Evolutionary conservation across 2,329 filamentous ascomycete species (phyloP).

Genomic region (Phaeomoniella chlamydospora): DNA sequence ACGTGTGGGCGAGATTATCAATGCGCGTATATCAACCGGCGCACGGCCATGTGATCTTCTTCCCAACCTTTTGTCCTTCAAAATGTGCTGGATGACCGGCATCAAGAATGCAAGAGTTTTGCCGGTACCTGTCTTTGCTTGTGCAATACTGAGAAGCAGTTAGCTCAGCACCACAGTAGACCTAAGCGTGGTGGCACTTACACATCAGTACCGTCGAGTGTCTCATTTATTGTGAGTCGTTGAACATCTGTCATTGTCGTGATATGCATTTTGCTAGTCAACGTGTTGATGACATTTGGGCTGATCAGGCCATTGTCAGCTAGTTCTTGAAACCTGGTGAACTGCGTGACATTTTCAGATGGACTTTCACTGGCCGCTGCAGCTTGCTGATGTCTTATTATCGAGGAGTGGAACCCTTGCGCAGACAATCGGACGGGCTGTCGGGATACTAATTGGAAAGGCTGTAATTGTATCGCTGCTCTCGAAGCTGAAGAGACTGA

Average conservation of each 20-base stretch:
- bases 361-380: background rate
- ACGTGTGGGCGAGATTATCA: conserved; percentile 48
- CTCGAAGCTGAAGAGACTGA: background rate
- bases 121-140: conserved; percentile 92
- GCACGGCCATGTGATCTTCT: conserved; percentile 3
- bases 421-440: background rate
- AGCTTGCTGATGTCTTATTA: background rate
- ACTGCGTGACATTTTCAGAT: background rate
- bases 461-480: background rate
- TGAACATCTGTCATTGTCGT: conserved; percentile 89
- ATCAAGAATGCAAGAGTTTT: conserved; percentile 92
- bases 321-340: conserved; percentile 21
- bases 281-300: conserved; percentile 47
- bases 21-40: conserved; percentile 38
- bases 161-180: background rate
- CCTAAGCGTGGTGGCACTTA: conserved; percentile 30
- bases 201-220: conserved; percentile 61
- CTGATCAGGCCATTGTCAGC: conserved; percentile 36
- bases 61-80: conserved; percentile 47
- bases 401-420: background rate
- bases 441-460: background rate
- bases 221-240: conserved; percentile 64
- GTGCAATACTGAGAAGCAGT: conserved; percentile 51
- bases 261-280: conserved; percentile 61
- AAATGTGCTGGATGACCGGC: conserved; percentile 68